phyloP scores from a whole-genome alignment of 2,329 filamentous ascomycete genomes.

The Alternaria longipes region DNA sequence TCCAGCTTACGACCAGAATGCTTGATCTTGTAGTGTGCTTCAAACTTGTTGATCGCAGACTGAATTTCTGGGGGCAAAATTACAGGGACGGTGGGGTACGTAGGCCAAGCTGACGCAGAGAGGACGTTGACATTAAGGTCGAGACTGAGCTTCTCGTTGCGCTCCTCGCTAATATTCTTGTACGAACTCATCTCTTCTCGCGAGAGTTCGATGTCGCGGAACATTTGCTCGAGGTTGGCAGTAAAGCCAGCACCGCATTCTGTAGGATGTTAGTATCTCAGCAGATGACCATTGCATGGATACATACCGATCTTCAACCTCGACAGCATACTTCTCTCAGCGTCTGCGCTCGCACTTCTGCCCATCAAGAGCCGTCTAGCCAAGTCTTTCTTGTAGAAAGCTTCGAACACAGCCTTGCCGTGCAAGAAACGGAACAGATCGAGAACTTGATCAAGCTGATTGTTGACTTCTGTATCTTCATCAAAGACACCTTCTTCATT shows the following conservation, averaged over 20 bases:
- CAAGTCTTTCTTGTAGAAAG: conserved; percentile 98
- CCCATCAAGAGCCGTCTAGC: conserved; percentile 90
- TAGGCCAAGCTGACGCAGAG: conserved; percentile 92
- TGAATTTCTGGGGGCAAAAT: conserved; percentile 79
- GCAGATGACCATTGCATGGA: neutral
- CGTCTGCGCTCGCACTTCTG: conserved; percentile 91
- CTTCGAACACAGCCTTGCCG: conserved; percentile 97
- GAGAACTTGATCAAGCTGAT: conserved; percentile 89
- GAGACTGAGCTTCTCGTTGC: conserved; percentile 65
- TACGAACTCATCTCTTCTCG: conserved; percentile 94
- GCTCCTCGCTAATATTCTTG: conserved; percentile 71
- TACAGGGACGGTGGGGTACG: conserved; percentile 80
- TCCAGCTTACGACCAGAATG: conserved; percentile 86
- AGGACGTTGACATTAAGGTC: conserved; percentile 89
- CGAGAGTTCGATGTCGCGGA: conserved; percentile 94
- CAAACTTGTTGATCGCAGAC: conserved; percentile 81
- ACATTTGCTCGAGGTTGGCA: conserved; percentile 98
- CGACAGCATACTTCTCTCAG: conserved; percentile 92
- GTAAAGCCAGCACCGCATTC: conserved; percentile 96
- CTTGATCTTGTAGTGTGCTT: conserved; percentile 85
- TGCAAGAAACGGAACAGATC: conserved; percentile 97
- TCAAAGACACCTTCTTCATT: conserved; percentile 73
- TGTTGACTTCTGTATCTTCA: conserved; percentile 90
- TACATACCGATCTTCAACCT: conserved; percentile 76
- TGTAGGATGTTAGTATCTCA: conserved; percentile 28